Evolutionary conservation across 2,329 filamentous ascomycete species (phyloP), one percentile per base, ranked within the genome.

Genomic region (Claviceps sp.): DNA sequence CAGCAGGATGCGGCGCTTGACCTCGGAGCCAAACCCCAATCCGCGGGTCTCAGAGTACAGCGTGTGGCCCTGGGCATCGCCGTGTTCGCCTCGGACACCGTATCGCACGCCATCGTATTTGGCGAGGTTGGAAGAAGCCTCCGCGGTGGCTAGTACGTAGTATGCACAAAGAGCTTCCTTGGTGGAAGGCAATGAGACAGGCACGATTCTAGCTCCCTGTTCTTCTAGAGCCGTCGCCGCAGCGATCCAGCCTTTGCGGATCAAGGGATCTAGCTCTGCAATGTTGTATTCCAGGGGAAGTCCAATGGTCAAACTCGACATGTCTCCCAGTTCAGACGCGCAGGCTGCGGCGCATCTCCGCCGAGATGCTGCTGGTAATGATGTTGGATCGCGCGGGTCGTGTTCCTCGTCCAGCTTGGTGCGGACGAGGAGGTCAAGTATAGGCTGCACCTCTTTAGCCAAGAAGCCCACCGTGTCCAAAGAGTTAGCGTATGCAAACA

Each of bases 101-200:
- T 95, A 98, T 11, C 93, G 85, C n/a, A 97, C 81, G 19, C 93
- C 93, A 61, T 98, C 94, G 66, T 96, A 98, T 65, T 95, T 96
- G 53, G 93, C 88, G 2, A 98, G 79, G 61, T 98, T 98, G 16
- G 91, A 97, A 1, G 89, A 89, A 3, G 93, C 93, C 69, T 98
- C 93, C 16, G 93, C 91, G 0, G 93, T 89, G 0, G 93, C 94
- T 52, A 98, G 82, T 52, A 98, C 80, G 67, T 98, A 98, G 72
- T 98, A 98, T 38, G 93, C 87, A 19, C 89, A 87, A 0, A 98
- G 78, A 0, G 93, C 91, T 58, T 87, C 83, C 56, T 81, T 84
- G 1, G 91, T 98, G 0, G 84, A 81, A 0, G 91, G 90, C 4
- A 98, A 75, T 2, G 85, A 88, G 16, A 97, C 78, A 1, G 86